phyloP scores from a whole-genome alignment of 2,329 filamentous ascomycete species.

The Meredithiella fracta region DNA sequence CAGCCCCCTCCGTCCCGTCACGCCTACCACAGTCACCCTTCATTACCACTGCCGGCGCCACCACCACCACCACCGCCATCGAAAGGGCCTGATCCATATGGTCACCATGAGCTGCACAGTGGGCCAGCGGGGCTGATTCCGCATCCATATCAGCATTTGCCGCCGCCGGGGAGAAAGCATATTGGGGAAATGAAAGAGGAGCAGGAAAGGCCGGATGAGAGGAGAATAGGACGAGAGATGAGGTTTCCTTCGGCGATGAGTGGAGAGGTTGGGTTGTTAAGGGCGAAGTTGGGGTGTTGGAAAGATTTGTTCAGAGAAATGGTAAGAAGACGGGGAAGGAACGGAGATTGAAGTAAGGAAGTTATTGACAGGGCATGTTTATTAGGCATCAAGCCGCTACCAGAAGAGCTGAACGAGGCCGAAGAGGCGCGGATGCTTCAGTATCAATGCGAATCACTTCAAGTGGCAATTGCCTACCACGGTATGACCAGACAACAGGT shows the following conservation, averaged over 20 bases:
- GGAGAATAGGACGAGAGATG: neutral
- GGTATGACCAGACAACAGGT: conserved; percentile 21
- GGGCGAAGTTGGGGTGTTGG: conserved; percentile 35
- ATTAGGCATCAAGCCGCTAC: neutral
- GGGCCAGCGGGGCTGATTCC: no score
- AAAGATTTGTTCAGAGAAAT: conserved; percentile 31
- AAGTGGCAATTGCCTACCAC: conserved; percentile 33
- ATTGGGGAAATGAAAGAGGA: conserved; percentile 16
- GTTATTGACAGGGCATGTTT: no score
- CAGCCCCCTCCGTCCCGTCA: conserved; percentile 3
- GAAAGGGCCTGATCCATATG: no score
- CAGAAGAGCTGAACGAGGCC: conserved; percentile 32
- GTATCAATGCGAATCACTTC: conserved; percentile 42
- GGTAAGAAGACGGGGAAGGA: conserved; percentile 13
- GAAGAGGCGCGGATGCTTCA: conserved; percentile 41
- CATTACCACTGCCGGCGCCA: neutral
- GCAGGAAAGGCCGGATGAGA: conserved; percentile 22
- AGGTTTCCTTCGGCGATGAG: neutral
- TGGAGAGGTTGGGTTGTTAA: conserved; percentile 31
- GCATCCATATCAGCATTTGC: conserved; percentile 9
- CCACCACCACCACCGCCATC: no score
- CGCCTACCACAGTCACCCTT: conserved; percentile 9
- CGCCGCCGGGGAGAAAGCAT: conserved; percentile 21
- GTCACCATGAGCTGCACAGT: no score
- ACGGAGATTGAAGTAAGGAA: neutral